These are phyloP conservation scores for Chytriomyces hyalinus DNA, from an alignment of 192 early-diverging fungal genomes.

Conservation along the genomic window DNA sequence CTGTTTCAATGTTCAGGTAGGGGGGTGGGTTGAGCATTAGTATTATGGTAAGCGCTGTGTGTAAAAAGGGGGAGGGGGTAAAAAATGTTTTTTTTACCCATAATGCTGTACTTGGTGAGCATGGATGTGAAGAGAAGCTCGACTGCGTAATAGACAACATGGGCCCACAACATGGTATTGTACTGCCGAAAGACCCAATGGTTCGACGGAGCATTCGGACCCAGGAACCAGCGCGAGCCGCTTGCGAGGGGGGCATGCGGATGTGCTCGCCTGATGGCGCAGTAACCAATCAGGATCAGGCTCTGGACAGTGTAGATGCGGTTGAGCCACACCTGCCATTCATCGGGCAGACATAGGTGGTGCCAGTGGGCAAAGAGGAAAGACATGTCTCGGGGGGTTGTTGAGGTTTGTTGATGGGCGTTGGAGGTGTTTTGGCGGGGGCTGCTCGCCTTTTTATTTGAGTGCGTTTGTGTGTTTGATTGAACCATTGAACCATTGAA, in stretches of 20 bases:
- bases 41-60: background rate
- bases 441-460: too few species aligned
- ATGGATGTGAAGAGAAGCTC: conserved; percentile 23
- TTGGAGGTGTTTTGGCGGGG: too few species aligned
- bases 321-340: conserved; percentile 10
- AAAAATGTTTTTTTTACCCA: background rate
- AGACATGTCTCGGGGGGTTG: too few species aligned
- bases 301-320: conserved; percentile 12
- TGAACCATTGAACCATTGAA: too few species aligned
- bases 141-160: conserved; percentile 21
- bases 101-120: conserved; percentile 2
- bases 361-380: conserved; percentile 5
- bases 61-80: too few species aligned
- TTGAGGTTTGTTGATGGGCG: too few species aligned
- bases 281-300: conserved; percentile 5
- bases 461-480: too few species aligned
- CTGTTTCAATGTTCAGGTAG: background rate
- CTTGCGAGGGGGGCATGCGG: background rate
- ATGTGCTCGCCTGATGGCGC: background rate
- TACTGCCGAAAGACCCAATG: conserved; percentile 28
- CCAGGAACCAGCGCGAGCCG: conserved; percentile 17
- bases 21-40: background rate
- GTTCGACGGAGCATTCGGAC: background rate
- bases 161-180: conserved; percentile 12
- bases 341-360: background rate